Base-by-base conservation (phyloP, 345 rosid species). In the Lepidium africanum region DNA sequence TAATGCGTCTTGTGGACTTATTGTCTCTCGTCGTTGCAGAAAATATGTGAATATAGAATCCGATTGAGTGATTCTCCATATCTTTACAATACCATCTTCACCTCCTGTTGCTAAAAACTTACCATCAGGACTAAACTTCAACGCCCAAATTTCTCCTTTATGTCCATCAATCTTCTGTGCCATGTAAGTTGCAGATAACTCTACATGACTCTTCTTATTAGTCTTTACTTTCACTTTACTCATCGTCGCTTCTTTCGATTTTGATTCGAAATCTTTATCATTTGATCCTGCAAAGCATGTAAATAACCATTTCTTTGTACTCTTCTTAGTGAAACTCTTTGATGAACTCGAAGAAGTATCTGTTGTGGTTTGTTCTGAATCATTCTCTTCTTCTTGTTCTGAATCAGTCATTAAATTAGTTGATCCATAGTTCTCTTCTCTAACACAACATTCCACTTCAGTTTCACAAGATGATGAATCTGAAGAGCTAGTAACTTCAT, bases 71-170 rank as follows among this genome's bases (percentile, higher is more conserved):
- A 87, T 85, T 23, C n/a, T 60, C 99, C 97, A 93, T 64, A 90
- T 72, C 48, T 87, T 87, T 11, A 93, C 79, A 50, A 84, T 63
- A 6, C 95, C 91, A 74, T 90, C 99, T 73, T 83, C 90, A 4
- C 99, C 99, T 35, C 95, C 97, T 0, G 83, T 93, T 1, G 96
- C 97, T 72, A 93, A 74, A 52, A 65, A 90, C 58, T 70, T 81
- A 10, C 97, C 96, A 68, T 85, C 88, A n/a, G 96, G 86, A 53
- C 96, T 93, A 64, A 90, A 93, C 86, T 90, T 93, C 77, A 93
- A 78, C 9, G 84, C 38, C 86, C 85, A 79, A 72, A 90, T 88
- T 63, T 52, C 72, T 63, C 99, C 91, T 1, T 70, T 81, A 69
- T 90, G 99, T 69, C 91, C 99, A 69, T 72, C 76, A 69, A 93